phyloP scores from a whole-genome alignment of 306 rosid genomes.

The Quercus berberidifolia region DNA sequence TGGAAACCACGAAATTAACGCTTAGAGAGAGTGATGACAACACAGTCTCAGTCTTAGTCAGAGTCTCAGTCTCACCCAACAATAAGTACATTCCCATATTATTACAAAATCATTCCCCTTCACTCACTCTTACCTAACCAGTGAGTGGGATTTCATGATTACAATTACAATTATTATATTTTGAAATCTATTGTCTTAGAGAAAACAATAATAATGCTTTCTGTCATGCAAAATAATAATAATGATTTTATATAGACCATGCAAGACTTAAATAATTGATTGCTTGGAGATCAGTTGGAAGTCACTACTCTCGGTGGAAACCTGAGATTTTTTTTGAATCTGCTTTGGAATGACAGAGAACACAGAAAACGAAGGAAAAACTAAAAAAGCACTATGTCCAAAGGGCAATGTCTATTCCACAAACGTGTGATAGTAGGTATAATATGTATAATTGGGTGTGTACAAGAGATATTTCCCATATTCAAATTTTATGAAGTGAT shows the following conservation, averaged over 20 bases:
- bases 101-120: conserved; percentile 42
- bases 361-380: too few species aligned
- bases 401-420: too few species aligned
- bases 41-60: not conserved
- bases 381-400: not conserved
- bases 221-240: conserved; percentile 22
- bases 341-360: not conserved
- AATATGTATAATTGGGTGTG: too few species aligned
- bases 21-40: not conserved
- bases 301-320: conserved; percentile 49
- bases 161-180: conserved; percentile 1
- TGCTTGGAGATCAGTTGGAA: conserved; percentile 37
- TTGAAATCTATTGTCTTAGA: not conserved
- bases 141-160: conserved; percentile 12
- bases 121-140: conserved; percentile 15
- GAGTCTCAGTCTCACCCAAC: not conserved
- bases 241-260: not conserved
- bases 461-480: not conserved
- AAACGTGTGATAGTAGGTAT: too few species aligned
- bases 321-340: not conserved
- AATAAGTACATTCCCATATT: conserved; percentile 23
- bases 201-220: not conserved
- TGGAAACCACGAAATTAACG: conserved; percentile 18
- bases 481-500: not conserved
- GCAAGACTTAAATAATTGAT: not conserved